A percentile compares a stretch with the other conserved stretches of the same genome.
phyloP scores from a whole-genome alignment of 768 basidiomycete genomes.

The Tricholomella constricta region DNA sequence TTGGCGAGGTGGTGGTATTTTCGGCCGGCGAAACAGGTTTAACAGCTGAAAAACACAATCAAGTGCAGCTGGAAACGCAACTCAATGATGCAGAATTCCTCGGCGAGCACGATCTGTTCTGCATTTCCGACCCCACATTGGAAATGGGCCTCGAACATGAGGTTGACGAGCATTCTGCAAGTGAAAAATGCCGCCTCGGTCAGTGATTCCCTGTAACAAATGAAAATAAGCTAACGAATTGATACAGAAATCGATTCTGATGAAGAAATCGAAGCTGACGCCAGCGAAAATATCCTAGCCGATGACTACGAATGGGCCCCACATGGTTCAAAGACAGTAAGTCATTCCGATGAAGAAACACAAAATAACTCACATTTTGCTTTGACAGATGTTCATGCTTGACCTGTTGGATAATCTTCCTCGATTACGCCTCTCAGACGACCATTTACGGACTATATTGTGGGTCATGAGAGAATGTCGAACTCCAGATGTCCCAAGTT shows the following conservation, averaged over 20 bases:
- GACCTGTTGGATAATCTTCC: not conserved
- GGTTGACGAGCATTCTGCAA: no score
- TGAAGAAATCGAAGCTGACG: not conserved
- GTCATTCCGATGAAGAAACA: not conserved
- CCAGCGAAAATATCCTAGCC: not conserved
- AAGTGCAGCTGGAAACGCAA: no score
- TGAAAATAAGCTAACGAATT: no score
- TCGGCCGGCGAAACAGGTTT: not conserved
- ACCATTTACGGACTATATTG: not conserved
- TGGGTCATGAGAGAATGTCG: not conserved
- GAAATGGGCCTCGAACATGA: no score
- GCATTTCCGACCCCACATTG: no score
- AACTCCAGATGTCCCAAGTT: not conserved
- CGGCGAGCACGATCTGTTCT: no score
- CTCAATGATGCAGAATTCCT: no score
- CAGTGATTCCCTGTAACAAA: no score
- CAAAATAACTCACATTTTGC: not conserved
- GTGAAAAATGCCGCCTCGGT: no score
- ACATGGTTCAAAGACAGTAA: not conserved
- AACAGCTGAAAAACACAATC: no score
- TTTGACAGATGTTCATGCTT: slow-evolving; percentile 3
- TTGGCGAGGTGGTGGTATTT: not conserved
- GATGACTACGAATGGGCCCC: not conserved
- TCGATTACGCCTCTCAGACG: not conserved
- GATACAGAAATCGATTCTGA: not conserved